Evolutionary conservation across 768 basidiomycete genomes (phyloP).

Genomic region (Xerocomus spinulosus): DNA sequence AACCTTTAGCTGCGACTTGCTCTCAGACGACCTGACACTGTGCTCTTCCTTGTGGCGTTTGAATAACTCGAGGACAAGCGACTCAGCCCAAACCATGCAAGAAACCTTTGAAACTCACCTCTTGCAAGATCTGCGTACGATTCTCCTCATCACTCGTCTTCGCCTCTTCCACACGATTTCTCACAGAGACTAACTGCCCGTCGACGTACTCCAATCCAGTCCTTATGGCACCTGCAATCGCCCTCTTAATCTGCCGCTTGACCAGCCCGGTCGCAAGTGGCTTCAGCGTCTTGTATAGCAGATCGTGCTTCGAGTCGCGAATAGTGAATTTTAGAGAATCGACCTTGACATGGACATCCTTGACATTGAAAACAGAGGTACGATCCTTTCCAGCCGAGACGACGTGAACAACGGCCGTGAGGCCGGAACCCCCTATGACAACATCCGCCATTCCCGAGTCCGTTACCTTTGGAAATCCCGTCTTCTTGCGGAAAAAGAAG

Average conservation of each 20-base stretch:
- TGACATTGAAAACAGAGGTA: constrained; percentile 68
- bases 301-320: constrained; percentile 86
- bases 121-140: constrained; percentile 53
- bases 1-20: constrained; percentile 73
- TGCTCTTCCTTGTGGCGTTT: constrained; percentile 52
- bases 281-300: constrained; percentile 79
- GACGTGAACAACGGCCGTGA: constrained; percentile 65
- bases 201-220: constrained; percentile 87
- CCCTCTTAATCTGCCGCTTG: constrained; percentile 65
- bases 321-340: constrained; percentile 87
- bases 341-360: constrained; percentile 72
- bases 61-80: constrained; percentile 43
- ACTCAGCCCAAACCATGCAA: not conserved
- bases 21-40: constrained; percentile 33
- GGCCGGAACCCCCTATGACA: constrained; percentile 75
- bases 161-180: constrained; percentile 72
- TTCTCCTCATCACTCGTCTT: constrained; percentile 38
- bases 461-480: constrained; percentile 69
- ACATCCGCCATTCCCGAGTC: constrained; percentile 88
- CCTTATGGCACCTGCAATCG: constrained; percentile 59
- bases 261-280: constrained; percentile 78
- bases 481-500: constrained; percentile 87
- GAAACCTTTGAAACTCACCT: constrained; percentile 34
- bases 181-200: constrained; percentile 82
- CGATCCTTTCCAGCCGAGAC: constrained; percentile 56